Evolutionary conservation across 768 basidiomycete species (phyloP), one percentile per base, ranked within the genome.

Genomic region (Rhizopogon salebrosus): DNA sequence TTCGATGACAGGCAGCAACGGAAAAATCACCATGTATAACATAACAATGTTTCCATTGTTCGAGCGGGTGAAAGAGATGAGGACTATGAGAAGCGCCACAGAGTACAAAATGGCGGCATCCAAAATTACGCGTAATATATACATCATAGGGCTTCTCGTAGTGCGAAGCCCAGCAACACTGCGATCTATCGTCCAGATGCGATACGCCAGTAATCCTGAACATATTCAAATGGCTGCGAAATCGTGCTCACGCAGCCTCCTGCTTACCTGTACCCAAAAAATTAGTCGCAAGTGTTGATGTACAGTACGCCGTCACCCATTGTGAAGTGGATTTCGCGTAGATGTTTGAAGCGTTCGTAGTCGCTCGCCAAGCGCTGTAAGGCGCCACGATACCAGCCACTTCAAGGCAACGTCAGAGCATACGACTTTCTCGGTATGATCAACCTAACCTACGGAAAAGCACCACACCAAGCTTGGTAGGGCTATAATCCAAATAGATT

Each of bases 61-160:
- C 34, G 39, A 5, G 22, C 9, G 31, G 9, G 43, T 41, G 29
- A 43, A 52, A 31, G 41, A 52, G 11, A 52, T 23, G 5, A 52
- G 51, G 3, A 34, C 41, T 10, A 31, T 23, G 3, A 52, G 43
- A 18, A 52, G 51, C 29, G 37, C 18, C 11, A 43, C 51, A 29
- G 51, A 54, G 40, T 54, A 54, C 23, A 54, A 23, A 35, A 54
- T 49, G 7, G 48, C 53, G 24, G 53, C 48, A 41, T 54, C 53
- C 18, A 54, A 24, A 22, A 42, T 38, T 9, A 37, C 49, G 18
- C 29, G 53, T 23, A 54, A 5, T 22, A 54, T 34, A 8, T 20
- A 49, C 8, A 18, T 26, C 2, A 24, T 20, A 29, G 23, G 6
- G 8, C 38, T 40, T 7, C 23, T 24, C 3, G 46, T 35, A 9